Evolutionary conservation across 2,329 filamentous ascomycete genomes (phyloP), one percentile per base, ranked within the genome.

Genomic region (Hypoxylon sp.): DNA sequence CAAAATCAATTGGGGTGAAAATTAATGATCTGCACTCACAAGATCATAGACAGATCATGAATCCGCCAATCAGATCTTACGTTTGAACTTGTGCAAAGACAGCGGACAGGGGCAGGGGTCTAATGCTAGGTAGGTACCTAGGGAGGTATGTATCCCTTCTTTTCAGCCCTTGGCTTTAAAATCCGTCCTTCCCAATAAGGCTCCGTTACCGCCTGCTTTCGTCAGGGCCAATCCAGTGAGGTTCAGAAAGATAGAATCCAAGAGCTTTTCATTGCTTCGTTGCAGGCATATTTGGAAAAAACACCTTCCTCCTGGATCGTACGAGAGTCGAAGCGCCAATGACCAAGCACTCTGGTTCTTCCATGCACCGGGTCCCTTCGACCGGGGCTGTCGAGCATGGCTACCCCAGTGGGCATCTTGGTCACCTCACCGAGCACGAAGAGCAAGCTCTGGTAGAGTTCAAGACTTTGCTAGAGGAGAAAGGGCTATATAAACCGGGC

Each of bases 371-470:
- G 16, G 72, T 77, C 42, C 75, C 75, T 20, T 76, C 75, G 30
- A 69, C 73, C 4, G 75, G 74, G 28, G 71, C 71, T 20, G 73
- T 74, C 56, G 74, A 76, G 38, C 68, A 81, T 70, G 84, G 83
- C 68, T 94, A 91, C 78, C 91, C 91, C 1, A 81, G 86, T 50
- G 93, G 93, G n/a, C 93, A 97, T 77, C 81, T 95, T 46, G 90
- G 93, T 50, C 90, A 95, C 78, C 84, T 97, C 64, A 92, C 82
- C 24, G 81, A 84, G 18, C 82, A 86, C 52, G 91, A 97, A 80
- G 84, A 89, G 70, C 80, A 83, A 28, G 87, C 89, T 16, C 83
- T 97, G 52, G 78, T 80, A 22, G 83, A 87, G 42, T 97, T 97
- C 84, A 96, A 94, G 81, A 75, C 77, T 9, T 76, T 91, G 36